A percentile compares a stretch with the other conserved stretches of the same genome.
These are phyloP conservation scores for Septoria petroselini DNA, from an alignment of 2,329 filamentous ascomycete genomes.

Conservation along the genomic window DNA sequence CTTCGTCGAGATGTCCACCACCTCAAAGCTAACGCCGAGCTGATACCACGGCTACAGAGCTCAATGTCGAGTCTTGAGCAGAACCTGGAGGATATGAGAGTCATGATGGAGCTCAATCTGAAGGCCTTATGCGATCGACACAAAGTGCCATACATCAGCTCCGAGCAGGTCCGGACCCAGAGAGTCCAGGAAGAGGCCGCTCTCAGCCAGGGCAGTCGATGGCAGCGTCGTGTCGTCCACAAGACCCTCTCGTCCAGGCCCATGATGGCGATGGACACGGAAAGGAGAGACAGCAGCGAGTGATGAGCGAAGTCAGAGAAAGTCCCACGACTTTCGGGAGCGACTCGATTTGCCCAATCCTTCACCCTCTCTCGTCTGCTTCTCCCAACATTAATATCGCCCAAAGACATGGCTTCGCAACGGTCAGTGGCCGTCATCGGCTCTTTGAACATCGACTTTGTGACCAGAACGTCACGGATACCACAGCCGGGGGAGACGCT, in stretches of 20 bases:
- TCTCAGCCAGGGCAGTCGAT: background rate
- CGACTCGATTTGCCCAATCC: background rate
- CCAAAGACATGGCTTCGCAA: constrained; percentile 7
- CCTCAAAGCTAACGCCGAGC: background rate
- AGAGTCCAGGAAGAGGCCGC: background rate
- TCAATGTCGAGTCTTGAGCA: background rate
- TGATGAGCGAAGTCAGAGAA: background rate
- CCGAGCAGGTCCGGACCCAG: background rate
- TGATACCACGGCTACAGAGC: background rate
- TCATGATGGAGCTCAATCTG: background rate
- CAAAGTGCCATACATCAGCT: background rate
- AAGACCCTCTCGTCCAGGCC: background rate
- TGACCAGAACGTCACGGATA: constrained; percentile 80
- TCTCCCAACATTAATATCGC: background rate
- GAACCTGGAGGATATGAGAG: background rate
- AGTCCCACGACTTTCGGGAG: constrained; percentile 5
- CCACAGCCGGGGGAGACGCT: constrained; percentile 84
- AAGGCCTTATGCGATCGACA: background rate
- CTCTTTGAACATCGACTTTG: constrained; percentile 91
- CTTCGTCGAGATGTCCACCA: background rate
- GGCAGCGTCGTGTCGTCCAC: background rate
- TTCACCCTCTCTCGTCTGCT: background rate
- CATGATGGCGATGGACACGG: background rate
- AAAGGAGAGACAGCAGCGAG: background rate
- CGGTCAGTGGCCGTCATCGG: constrained; percentile 71